Percentiles rank a stretch among this genome's conserved stretches.
These are phyloP conservation scores for Zostera marina DNA, from an alignment of 116 monocot species.

Conservation along the genomic window DNA sequence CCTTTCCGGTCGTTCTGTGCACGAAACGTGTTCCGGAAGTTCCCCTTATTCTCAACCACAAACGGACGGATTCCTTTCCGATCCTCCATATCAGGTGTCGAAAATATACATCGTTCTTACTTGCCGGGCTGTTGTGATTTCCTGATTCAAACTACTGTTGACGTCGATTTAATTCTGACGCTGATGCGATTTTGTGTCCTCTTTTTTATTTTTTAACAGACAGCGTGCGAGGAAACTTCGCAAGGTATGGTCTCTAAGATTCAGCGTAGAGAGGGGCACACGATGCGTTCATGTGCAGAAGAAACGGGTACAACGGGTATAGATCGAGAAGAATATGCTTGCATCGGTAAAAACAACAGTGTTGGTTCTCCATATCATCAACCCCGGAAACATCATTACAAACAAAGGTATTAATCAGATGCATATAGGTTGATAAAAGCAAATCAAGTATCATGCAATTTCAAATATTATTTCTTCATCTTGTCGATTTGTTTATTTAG, in stretches of 20 bases:
- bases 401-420: conserved; percentile 9
- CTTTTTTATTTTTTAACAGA: not conserved
- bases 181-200: not conserved
- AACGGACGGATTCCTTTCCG: not conserved
- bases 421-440: not conserved
- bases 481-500: not conserved
- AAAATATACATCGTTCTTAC: not conserved
- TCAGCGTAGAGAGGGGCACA: conserved; percentile 3
- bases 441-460: not conserved
- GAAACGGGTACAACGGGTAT: conserved; percentile 5
- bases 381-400: conserved; percentile 9
- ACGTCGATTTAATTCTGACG: not conserved
- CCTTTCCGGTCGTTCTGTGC: not conserved
- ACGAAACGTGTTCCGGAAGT: not conserved
- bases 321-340: conserved; percentile 3
- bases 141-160: not conserved
- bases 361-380: not conserved
- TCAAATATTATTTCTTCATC: not conserved
- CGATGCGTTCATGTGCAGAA: not conserved
- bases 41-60: not conserved
- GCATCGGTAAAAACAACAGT: conserved; percentile 17
- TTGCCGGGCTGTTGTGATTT: not conserved
- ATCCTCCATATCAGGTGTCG: not conserved
- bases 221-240: not conserved
- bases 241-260: not conserved